Percentiles rank a stretch among this genome's conserved stretches.
phyloP scores from a whole-genome alignment of 169 alveolate species.

The Cryptosporidium canis region DNA sequence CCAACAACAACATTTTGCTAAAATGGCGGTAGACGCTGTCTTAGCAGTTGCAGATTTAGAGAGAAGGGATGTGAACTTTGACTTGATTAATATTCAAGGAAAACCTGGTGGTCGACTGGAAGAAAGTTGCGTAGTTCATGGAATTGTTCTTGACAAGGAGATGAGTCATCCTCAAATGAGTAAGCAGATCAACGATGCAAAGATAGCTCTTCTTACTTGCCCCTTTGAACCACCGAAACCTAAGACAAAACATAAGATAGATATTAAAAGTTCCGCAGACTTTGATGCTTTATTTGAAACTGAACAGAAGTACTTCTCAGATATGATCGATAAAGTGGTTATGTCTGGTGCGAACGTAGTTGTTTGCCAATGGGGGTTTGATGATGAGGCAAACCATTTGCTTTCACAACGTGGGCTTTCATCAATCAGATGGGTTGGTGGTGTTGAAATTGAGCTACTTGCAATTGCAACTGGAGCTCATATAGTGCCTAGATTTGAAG shows the following conservation, averaged over 20 bases:
- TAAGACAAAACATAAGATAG: conserved; percentile 98
- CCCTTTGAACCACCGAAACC: conserved; percentile 99
- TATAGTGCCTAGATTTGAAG: conserved; percentile 96
- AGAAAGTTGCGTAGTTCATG: conserved; percentile 92
- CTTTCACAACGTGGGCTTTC: conserved; percentile 89
- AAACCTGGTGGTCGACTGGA: conserved; percentile 97
- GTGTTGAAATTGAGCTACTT: conserved; percentile 98
- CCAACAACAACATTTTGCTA: conserved; percentile 91
- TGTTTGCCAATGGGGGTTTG: conserved; percentile 99
- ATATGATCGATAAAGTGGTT: conserved; percentile 93
- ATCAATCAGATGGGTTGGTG: conserved; percentile 99
- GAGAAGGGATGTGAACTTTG: conserved; percentile 98
- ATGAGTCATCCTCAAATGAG: conserved; percentile 98
- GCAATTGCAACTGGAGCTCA: conserved; percentile 99
- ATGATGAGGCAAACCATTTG: conserved; percentile 97
- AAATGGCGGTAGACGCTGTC: conserved; percentile 97
- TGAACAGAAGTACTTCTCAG: conserved; percentile 94
- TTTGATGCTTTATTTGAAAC: conserved; percentile 85
- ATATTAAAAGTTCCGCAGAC: conserved; percentile 95
- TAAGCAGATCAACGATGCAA: conserved; percentile 94
- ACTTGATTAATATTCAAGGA: conserved; percentile 94
- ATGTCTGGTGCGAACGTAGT: conserved; percentile 96
- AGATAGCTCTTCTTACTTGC: conserved; percentile 96
- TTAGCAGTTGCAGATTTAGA: conserved; percentile 96
- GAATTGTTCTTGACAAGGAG: conserved; percentile 98